A percentile compares a stretch with the other conserved stretches of the same genome.
Conservation (phyloP, 805 yeast species). For the Wickerhamomyces tratensis region DNA sequence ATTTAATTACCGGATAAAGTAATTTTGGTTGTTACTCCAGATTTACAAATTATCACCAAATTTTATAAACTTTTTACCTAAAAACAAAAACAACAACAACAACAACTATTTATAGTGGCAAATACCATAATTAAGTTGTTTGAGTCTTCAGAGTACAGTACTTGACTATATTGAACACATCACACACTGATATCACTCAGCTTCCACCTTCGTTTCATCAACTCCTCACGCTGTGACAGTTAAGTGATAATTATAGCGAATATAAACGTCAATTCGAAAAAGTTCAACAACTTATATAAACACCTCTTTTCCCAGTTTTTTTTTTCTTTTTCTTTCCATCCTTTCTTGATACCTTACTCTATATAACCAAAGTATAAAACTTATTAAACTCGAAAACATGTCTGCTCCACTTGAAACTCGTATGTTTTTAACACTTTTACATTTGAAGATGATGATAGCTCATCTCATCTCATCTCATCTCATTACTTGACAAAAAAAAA, state of each 20-base stretch:
- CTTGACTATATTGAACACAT: no score
- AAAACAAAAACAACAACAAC: neutral
- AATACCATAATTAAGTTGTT: no score
- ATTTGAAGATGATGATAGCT: neutral
- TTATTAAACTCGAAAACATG: neutral
- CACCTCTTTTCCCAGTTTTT: neutral
- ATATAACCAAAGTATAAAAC: neutral
- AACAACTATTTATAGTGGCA: no score
- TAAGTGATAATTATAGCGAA: conserved; percentile 21
- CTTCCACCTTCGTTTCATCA: no score
- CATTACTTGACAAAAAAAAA: neutral
- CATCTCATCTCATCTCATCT: neutral
- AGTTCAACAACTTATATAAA: neutral
- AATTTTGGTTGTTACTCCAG: neutral
- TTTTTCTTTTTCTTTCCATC: neutral
- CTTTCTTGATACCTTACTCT: no score
- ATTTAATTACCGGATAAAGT: neutral
- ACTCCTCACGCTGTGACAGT: neutral
- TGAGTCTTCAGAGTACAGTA: no score
- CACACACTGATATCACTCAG: no score
- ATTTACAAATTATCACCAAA: neutral
- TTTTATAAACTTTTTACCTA: neutral
- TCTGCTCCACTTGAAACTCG: neutral
- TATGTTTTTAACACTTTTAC: neutral
- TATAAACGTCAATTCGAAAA: conserved; percentile 4